A percentile compares a stretch with the other conserved stretches of the same genome.
These are phyloP conservation scores for Hymenotorrendiella dingleyae DNA, from an alignment of 2,329 filamentous ascomycete genomes.

Conservation along the genomic window DNA sequence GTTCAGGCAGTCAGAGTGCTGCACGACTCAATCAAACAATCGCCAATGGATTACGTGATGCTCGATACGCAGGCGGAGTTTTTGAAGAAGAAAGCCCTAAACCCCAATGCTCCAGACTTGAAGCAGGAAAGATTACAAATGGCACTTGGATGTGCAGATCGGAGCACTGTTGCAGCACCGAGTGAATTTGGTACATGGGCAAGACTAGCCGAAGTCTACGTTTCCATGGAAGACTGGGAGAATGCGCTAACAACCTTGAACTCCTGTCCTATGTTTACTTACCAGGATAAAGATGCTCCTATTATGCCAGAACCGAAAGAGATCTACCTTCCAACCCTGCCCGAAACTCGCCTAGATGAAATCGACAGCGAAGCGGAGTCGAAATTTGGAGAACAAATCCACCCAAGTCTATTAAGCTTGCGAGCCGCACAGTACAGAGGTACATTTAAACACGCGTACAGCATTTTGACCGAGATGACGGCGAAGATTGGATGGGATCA, in stretches of 20 bases:
- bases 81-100: conserved; percentile 72
- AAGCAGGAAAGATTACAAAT: conserved; percentile 69
- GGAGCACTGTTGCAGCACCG: conserved; percentile 88
- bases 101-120: conserved; percentile 46
- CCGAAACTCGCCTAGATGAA: conserved; percentile 88
- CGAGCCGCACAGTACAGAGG: conserved; percentile 88
- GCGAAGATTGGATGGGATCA: conserved; percentile 98
- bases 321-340: conserved; percentile 77
- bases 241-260: conserved; percentile 91
- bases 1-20: conserved; percentile 89
- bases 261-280: conserved; percentile 99
- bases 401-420: conserved; percentile 77
- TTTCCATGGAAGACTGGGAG: conserved; percentile 93
- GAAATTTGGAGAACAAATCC: conserved; percentile 76
- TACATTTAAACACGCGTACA: conserved; percentile 92
- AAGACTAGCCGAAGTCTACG: conserved; percentile 85
- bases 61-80: conserved; percentile 93
- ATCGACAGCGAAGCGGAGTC: conserved; percentile 88
- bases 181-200: conserved; percentile 98
- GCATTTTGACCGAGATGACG: conserved; percentile 89
- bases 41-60: conserved; percentile 96
- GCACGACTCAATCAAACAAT: conserved; percentile 80
- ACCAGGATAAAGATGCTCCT: conserved; percentile 95
- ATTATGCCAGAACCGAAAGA: conserved; percentile 89
- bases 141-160: conserved; percentile 87